phyloP scores from a whole-genome alignment of 768 basidiomycete species.

The Agrocybe chaxingu region DNA sequence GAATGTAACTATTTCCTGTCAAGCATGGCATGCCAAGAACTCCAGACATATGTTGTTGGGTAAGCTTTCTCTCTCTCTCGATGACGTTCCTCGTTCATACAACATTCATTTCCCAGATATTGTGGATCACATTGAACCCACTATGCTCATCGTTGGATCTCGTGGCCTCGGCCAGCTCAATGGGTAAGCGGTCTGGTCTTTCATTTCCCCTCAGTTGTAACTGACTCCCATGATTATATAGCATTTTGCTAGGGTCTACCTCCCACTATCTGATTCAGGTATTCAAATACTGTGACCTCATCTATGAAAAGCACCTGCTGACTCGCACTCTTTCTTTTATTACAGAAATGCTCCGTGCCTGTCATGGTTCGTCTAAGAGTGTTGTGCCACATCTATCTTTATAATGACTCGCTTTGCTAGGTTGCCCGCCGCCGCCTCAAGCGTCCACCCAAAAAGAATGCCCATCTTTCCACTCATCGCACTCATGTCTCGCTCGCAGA shows the following conservation, averaged over 20 bases:
- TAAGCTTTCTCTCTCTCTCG: conserved; percentile 23
- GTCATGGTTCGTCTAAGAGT: conserved; percentile 63
- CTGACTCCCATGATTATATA: conserved; percentile 24
- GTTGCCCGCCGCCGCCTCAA: conserved; percentile 87
- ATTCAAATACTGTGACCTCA: conserved; percentile 12
- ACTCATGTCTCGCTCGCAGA: conserved; percentile 83
- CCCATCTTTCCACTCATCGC: conserved; percentile 79
- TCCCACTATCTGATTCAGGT: conserved; percentile 92
- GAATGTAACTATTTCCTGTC: conserved; percentile 84
- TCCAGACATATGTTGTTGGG: conserved; percentile 84
- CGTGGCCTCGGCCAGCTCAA: conserved; percentile 85
- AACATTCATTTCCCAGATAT: conserved; percentile 48
- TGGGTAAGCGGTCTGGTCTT: conserved; percentile 52
- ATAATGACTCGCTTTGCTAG: conserved; percentile 16
- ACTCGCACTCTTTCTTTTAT: not conserved
- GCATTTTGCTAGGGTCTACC: conserved; percentile 90
- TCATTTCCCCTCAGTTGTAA: not conserved
- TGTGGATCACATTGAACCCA: conserved; percentile 82
- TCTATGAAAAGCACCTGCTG: not conserved
- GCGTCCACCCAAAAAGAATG: conserved; percentile 76
- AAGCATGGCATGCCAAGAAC: conserved; percentile 98
- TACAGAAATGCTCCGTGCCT: conserved; percentile 86
- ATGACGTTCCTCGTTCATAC: not conserved
- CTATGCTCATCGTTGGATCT: conserved; percentile 95
- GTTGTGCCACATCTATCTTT: not conserved